Percentiles rank a stretch among this genome's conserved stretches.
Conservation (phyloP, 1,284 basidiomycete genomes). For the Chiua sp. region DNA sequence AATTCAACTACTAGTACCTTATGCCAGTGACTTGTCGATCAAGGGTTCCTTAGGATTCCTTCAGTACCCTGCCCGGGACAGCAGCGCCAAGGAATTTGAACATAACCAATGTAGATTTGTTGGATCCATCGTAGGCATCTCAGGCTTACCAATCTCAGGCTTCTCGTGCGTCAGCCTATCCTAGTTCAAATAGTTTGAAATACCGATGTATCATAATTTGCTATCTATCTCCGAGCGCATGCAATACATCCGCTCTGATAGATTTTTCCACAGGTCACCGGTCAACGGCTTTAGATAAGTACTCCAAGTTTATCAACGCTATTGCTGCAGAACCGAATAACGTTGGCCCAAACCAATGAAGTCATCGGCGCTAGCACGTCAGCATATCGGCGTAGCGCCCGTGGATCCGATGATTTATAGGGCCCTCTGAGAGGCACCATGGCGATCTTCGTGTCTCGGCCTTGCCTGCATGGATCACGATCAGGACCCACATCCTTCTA, state of each 20-base stretch:
- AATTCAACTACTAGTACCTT: too few relatives aligned
- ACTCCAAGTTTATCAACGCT: neutral
- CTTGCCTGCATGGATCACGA: slow-evolving; percentile 20
- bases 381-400: neutral
- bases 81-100: too few relatives aligned
- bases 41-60: too few relatives aligned
- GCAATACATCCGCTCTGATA: neutral
- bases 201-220: neutral
- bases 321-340: slow-evolving; percentile 16
- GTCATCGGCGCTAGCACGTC: neutral
- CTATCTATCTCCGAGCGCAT: neutral
- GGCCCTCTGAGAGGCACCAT: neutral
- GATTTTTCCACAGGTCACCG: neutral
- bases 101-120: too few relatives aligned
- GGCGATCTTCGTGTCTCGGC: neutral
- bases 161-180: neutral
- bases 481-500: neutral
- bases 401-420: neutral
- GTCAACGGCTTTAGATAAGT: neutral
- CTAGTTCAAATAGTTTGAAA: neutral
- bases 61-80: neutral
- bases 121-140: neutral
- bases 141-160: neutral
- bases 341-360: neutral
- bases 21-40: too few relatives aligned